Conservation (phyloP, 2,329 filamentous ascomycete genomes). For the Pseudofabraea citricarpa region DNA sequence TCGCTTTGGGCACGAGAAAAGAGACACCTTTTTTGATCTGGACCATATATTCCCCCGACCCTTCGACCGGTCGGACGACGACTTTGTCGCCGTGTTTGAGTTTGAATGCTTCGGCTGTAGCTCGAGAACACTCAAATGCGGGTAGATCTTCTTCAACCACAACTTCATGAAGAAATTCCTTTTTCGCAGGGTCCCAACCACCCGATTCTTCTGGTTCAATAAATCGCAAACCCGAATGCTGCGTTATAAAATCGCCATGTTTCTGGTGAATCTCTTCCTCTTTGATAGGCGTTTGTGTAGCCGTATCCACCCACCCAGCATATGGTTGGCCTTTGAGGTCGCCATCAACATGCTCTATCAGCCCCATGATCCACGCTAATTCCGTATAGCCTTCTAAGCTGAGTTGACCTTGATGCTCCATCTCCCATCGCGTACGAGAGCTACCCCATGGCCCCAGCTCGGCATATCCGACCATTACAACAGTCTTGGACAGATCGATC, state of each 20-base stretch:
- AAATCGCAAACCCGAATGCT: constrained; percentile 91
- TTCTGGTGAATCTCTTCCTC: constrained; percentile 95
- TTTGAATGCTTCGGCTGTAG: constrained; percentile 93
- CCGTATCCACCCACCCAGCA: constrained; percentile 84
- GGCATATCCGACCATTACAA: constrained; percentile 68
- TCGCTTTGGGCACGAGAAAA: constrained; percentile 89
- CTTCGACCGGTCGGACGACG: constrained; percentile 85
- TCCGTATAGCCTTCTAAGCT: constrained; percentile 94
- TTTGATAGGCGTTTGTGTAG: constrained; percentile 86
- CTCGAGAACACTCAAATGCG: constrained; percentile 90
- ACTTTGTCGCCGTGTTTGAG: constrained; percentile 93
- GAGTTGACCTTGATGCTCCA: constrained; percentile 92
- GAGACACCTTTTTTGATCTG: constrained; percentile 89
- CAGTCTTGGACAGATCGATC: constrained; percentile 30
- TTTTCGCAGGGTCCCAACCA: constrained; percentile 94
- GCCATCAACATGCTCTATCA: constrained; percentile 96
- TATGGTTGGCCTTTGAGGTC: no score
- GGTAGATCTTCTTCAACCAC: constrained; percentile 94
- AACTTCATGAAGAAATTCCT: constrained; percentile 93
- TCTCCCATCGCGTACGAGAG: constrained; percentile 94
- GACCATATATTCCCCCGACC: constrained; percentile 86
- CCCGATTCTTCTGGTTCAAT: constrained; percentile 94
- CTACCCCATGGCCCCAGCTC: constrained; percentile 97
- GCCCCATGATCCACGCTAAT: constrained; percentile 99
- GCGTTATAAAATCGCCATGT: constrained; percentile 90